Conservation (phyloP, 1,284 basidiomycete species). For the Trametes polyzona region DNA sequence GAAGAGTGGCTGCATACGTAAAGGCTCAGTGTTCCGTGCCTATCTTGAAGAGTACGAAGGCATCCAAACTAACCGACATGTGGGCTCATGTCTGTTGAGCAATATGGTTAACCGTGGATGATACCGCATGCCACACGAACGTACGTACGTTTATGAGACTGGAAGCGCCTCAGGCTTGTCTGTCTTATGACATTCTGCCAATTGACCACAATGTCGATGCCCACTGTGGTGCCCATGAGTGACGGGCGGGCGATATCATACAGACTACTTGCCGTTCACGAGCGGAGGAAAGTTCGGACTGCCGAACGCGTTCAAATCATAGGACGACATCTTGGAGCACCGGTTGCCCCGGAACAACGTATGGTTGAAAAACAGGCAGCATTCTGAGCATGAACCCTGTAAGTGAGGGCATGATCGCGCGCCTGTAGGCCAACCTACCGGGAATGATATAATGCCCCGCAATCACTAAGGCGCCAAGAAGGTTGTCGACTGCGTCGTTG, state of each 20-base stretch:
- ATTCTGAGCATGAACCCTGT: conserved; percentile 52
- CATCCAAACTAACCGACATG: conserved; percentile 63
- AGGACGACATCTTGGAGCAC: conserved; percentile 84
- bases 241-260: conserved; percentile 33
- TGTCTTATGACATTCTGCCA: conserved; percentile 87
- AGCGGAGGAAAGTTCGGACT: conserved; percentile 87
- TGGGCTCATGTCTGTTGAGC: conserved; percentile 67
- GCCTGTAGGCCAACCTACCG: conserved; percentile 46
- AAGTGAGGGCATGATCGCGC: not conserved
- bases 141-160: conserved; percentile 72
- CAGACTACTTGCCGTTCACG: no score
- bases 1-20: conserved; percentile 63
- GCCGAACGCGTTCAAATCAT: conserved; percentile 85
- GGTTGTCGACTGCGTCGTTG: conserved; percentile 90
- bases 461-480: conserved; percentile 85
- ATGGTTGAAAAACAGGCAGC: conserved; percentile 88
- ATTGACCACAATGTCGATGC: conserved; percentile 87
- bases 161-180: conserved; percentile 75
- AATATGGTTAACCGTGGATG: not conserved
- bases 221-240: conserved; percentile 53
- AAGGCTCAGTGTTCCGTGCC: not conserved
- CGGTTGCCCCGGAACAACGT: conserved; percentile 87
- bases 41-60: not conserved
- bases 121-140: not conserved
- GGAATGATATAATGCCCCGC: conserved; percentile 92